phyloP scores from a whole-genome alignment of 495 filamentous ascomycete genomes.

The Corynascus novoguineensis region DNA sequence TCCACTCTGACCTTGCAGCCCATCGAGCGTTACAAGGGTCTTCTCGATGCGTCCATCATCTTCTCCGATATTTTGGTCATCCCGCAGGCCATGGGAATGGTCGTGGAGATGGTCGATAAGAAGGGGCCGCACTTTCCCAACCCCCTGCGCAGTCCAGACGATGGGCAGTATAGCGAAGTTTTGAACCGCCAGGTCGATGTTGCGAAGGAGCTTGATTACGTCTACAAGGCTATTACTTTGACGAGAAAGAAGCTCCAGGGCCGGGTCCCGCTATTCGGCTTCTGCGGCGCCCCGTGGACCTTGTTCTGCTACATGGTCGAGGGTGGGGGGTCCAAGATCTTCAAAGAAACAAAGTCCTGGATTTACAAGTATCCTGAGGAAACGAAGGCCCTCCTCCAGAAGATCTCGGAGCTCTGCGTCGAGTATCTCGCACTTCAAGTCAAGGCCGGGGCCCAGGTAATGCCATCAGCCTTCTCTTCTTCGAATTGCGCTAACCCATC shows the following conservation, averaged over 20 bases:
- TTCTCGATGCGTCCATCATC: conserved; percentile 96
- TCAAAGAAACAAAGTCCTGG: conserved; percentile 89
- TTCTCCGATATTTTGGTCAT: conserved; percentile 98
- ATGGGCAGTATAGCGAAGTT: conserved; percentile 73
- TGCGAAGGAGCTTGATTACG: conserved; percentile 76
- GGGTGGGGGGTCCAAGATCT: conserved; percentile 90
- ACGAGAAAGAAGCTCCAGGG: conserved; percentile 84
- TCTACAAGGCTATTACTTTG: conserved; percentile 89
- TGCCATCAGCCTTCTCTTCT: not conserved
- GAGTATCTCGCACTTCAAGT: conserved; percentile 92
- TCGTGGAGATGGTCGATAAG: conserved; percentile 92
- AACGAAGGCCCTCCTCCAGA: conserved; percentile 73
- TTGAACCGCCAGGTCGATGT: conserved; percentile 78
- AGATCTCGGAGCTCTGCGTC: conserved; percentile 87
- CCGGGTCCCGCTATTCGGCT: conserved; percentile 89
- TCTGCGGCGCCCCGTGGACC: conserved; percentile 96
- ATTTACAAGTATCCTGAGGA: conserved; percentile 82
- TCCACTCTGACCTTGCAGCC: conserved; percentile 90
- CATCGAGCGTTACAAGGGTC: conserved; percentile 79
- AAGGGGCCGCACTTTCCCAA: conserved; percentile 91
- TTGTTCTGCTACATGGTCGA: conserved; percentile 98
- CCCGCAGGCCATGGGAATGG: conserved; percentile 96
- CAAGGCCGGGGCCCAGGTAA: conserved; percentile 76
- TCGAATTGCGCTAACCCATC: not conserved
- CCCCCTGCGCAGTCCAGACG: conserved; percentile 68